Base-by-base conservation (phyloP, 495 filamentous ascomycete genomes). In the Penicillium nucicola region DNA sequence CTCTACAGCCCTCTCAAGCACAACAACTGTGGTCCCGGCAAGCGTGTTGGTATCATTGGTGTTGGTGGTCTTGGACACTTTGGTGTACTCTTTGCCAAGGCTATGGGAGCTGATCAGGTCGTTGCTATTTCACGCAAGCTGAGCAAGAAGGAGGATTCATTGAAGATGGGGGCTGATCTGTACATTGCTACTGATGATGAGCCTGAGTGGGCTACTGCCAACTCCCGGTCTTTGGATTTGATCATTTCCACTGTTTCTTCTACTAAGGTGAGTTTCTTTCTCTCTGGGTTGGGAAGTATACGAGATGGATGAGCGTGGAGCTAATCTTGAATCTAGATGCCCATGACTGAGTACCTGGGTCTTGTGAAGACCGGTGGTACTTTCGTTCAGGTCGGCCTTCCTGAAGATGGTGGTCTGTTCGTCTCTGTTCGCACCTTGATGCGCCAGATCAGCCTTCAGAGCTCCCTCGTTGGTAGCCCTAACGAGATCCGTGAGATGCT, bases 121-220 rank as follows among this genome's bases (percentile, higher is more conserved):
- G 83, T 92, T 40, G 90, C 82, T 17, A 90, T 96, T 57, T 91
- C 85, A 33, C 82, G 91, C 18, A 81, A 78, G 42, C 59, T 62
- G 1, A 63, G 55, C 36, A 95, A 96, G 77, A 77, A 76, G 43
- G 83, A 76, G 3, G 90, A 96, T 67, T 86, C 83, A 9, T 22
- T 83, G 50, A 81, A 84, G 67, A 69, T 79, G 60, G 75, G 76
- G 4, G 76, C 76, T 0, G 83, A 87, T 60, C 69, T 80, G 10
- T 95, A 85, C 67, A 90, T 97, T 62, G 88, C 90, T 14, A 96
- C 90, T 2, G 81, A 80, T 38, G 91, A 96, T 19, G 85, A 95
- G 45, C 63, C 77, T 3, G 76, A 83, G 36, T 96, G 91, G 92
- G 74, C 75, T 2, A 77, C 71, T 18, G 84, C 82, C 60, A 70